Conservation (phyloP, 176 grass and related monocot genomes). For the Oryza meyeriana region DNA sequence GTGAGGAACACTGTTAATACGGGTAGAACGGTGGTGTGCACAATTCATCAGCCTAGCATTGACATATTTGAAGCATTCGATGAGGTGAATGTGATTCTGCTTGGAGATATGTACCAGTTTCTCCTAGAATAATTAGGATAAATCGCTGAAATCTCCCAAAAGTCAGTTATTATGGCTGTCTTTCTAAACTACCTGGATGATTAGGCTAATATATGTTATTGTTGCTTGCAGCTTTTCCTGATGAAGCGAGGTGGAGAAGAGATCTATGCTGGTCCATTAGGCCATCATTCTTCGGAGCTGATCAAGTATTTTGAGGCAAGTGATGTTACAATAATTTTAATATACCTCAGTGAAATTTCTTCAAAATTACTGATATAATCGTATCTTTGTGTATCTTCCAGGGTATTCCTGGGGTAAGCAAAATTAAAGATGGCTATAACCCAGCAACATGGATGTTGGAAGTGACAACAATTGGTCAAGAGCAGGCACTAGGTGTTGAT, state of each 20-base stretch:
- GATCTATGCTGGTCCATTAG: constrained; percentile 87
- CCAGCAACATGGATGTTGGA: constrained; percentile 98
- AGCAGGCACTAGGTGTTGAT: constrained; percentile 57
- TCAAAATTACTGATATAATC: neutral
- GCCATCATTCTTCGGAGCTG: constrained; percentile 63
- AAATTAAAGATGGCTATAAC: constrained; percentile 92
- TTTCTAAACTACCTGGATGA: neutral
- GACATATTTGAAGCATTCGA: no score
- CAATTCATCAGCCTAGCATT: no score
- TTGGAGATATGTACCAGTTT: neutral
- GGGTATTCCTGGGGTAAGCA: constrained; percentile 55
- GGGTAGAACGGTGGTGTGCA: no score
- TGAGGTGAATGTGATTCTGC: no score
- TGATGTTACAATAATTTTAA: constrained; percentile 2
- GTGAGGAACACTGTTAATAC: no score
- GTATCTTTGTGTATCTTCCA: constrained; percentile 27
- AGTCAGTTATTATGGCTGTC: neutral
- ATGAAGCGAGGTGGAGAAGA: constrained; percentile 93
- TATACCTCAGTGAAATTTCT: neutral
- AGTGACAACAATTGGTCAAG: constrained; percentile 55
- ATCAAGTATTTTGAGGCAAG: constrained; percentile 89
- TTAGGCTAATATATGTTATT: constrained; percentile 15
- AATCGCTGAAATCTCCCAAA: neutral
- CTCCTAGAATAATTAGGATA: neutral
- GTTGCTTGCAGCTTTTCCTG: constrained; percentile 68